Evolutionary conservation across 73 alveolate species (phyloP).

Genomic region (Halteria grandinella): DNA sequence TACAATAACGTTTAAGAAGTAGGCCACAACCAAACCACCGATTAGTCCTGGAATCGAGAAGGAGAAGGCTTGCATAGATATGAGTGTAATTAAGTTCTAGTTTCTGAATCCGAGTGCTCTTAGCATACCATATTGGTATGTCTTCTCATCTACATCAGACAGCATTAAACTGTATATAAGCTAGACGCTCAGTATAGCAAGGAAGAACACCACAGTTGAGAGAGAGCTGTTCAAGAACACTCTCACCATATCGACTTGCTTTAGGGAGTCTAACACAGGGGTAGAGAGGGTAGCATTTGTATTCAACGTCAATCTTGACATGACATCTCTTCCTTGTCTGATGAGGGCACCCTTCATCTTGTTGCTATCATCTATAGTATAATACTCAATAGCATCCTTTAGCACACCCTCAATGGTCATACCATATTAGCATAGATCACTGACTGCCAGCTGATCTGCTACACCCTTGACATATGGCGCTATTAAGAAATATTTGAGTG

Average conservation of each 20-base stretch:
- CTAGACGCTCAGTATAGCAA: constrained; percentile 80
- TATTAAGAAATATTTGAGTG: too few species aligned
- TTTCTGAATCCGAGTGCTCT: constrained; percentile 92
- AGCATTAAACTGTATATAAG: constrained; percentile 92
- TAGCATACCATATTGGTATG: constrained; percentile 95
- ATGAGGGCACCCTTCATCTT: constrained; percentile 59
- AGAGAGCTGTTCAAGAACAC: constrained; percentile 82
- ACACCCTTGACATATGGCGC: too few species aligned
- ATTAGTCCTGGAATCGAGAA: constrained; percentile 92
- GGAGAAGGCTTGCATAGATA: constrained; percentile 77
- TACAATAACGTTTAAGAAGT: constrained; percentile 46
- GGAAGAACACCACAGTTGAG: constrained; percentile 80
- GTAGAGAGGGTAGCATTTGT: constrained; percentile 54
- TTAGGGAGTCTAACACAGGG: constrained; percentile 64
- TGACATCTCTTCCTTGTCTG: constrained; percentile 46
- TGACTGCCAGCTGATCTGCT: constrained; percentile 2
- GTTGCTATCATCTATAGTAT: constrained; percentile 43
- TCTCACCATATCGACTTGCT: constrained; percentile 39
- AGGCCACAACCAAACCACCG: constrained; percentile 79
- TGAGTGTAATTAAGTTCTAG: constrained; percentile 66
- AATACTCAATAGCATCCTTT: constrained; percentile 66
- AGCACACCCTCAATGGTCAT: constrained; percentile 71
- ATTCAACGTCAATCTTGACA: constrained; percentile 53
- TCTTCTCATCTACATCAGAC: constrained; percentile 93
- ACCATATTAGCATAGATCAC: constrained; percentile 72